Base-by-base conservation (phyloP, 495 filamentous ascomycete species). In the Penicillium mononematosum region DNA sequence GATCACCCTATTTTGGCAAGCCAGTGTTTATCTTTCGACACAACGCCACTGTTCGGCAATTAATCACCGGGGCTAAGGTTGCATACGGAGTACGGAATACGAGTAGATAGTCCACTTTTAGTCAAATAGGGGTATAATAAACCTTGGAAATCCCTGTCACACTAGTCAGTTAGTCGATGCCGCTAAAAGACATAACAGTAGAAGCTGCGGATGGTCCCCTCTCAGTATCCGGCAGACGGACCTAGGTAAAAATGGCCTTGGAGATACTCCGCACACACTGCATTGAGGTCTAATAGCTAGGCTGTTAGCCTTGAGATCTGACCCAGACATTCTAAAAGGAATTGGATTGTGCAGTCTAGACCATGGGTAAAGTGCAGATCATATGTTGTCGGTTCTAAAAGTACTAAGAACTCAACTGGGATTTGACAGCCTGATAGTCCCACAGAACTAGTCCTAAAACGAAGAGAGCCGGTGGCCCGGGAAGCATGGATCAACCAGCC, bases 381-480 rank as follows among this genome's bases (percentile, higher is more conserved):
- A 17, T 39, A 39, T 6, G 34, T 39, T 39, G 16, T n/a, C 9
- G 36, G 36, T 39, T 39, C n/a, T 9, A 38, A 39, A 39, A 17
- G n/a, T 17, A 3, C 36, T 39, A 17, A 39, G 2, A 17, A 9
- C 8, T 6, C 16, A 39, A n/a, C n/a, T 11, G 6, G 7, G 6
- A 3, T 81, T 82, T 64, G 77, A 72, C 59, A 60, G 72, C 31
- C 72, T 75, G 54, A 80, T 7, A 14, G 24, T 0, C 24, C 24
- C 24, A 25, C 24, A 25, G 24, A 36, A 16, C 34, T 36, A 36
- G 34, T 5, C 34, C 4, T 38, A 8, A n/a, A 8, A n/a, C 36
- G 16, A 9, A 39, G 36, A 34, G 31, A 34, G 31, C 10, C 4
- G 31, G 31, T 34, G 31, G 31, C 4, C 12, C 10, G 10, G 9